Evolutionary conservation across 2,329 filamentous ascomycete species (phyloP), one percentile per base, ranked within the genome.

Genomic region (Metarhizium album): DNA sequence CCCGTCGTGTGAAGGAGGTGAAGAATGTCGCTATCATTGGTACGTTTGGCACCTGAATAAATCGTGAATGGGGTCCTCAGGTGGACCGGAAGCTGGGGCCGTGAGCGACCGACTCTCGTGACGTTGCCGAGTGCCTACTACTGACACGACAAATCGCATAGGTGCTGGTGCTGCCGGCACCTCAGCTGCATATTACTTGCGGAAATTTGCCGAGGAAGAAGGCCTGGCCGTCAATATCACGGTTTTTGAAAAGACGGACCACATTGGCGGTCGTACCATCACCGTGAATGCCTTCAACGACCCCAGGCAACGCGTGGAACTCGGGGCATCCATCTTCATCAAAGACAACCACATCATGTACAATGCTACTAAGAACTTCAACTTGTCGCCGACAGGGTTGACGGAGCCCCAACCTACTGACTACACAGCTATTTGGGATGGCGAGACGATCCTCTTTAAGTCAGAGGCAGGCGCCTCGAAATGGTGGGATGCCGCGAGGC

Each of bases 311-410:
- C 85, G 86, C 1, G 78, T 95, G 35, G 93, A 98, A 66, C 74
- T 97, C 1, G 93, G 93, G 16, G 93, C 87, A 11, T 91, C 86
- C 54, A 95, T 97, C 59, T 98, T 97, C 63, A 87, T 97, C 43
- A 67, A 84, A 46, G 79, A 86, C 42, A 98, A 97, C 62, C 73
- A 82, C 38, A 95, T 95, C 60, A 76, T 98, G 38, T 80, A 83
- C 59, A 83, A 86, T 50, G 86, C 90, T 1, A 82, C 80, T 7
- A 69, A 77, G 31, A 74, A 79, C 14, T 90, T 95, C 62, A 80
- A 80, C n/a, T 79, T 98, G 3, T 69, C 72, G 0, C 69, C 80
- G 2, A 69, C 65, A n/a, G 69, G 68, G 9, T 67, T 66, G 2
- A 70, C 73, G 18, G 66, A 69, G 31, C 64, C 69, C 7, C 69